phyloP scores from a whole-genome alignment of 768 basidiomycete species.

The Mycena chlorophos region DNA sequence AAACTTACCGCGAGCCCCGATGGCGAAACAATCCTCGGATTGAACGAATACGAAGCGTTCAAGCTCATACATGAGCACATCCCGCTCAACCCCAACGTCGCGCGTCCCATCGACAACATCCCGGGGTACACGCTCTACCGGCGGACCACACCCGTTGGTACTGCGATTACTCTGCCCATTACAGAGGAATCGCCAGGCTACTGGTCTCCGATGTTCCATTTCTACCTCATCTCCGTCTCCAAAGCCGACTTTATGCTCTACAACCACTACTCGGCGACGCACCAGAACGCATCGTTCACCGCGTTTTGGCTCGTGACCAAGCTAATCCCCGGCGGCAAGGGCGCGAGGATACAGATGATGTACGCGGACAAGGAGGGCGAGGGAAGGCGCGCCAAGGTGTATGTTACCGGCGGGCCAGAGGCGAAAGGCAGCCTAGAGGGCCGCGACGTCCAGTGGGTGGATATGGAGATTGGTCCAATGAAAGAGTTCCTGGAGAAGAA shows the following conservation, averaged over 20 bases:
- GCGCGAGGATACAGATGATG: constrained; percentile 21
- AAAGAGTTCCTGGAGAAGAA: constrained; percentile 14
- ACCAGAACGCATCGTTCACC: constrained; percentile 13
- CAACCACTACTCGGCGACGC: constrained; percentile 22
- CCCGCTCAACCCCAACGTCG: constrained; percentile 13
- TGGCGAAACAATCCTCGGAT: constrained; percentile 15
- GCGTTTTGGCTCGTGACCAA: constrained; percentile 20
- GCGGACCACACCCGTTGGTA: constrained; percentile 18
- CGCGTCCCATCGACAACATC: constrained; percentile 12
- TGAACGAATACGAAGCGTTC: constrained; percentile 21
- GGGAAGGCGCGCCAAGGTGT: constrained; percentile 17
- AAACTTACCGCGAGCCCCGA: constrained; percentile 16
- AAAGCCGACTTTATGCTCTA: constrained; percentile 16
- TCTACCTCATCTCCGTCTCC: constrained; percentile 13
- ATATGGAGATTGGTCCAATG: constrained; percentile 21
- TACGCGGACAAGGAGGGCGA: constrained; percentile 21
- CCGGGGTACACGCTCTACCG: constrained; percentile 20
- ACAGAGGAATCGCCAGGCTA: constrained; percentile 18
- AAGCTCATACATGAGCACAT: constrained; percentile 13
- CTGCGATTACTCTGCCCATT: constrained; percentile 13
- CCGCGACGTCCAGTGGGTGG: constrained; percentile 22
- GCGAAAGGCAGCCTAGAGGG: constrained; percentile 15
- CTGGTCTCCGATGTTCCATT: constrained; percentile 22
- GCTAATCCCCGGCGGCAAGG: constrained; percentile 15
- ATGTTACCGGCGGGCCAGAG: constrained; percentile 21